phyloP scores from a whole-genome alignment of 1,284 basidiomycete genomes.

The Puccinia coronata region DNA sequence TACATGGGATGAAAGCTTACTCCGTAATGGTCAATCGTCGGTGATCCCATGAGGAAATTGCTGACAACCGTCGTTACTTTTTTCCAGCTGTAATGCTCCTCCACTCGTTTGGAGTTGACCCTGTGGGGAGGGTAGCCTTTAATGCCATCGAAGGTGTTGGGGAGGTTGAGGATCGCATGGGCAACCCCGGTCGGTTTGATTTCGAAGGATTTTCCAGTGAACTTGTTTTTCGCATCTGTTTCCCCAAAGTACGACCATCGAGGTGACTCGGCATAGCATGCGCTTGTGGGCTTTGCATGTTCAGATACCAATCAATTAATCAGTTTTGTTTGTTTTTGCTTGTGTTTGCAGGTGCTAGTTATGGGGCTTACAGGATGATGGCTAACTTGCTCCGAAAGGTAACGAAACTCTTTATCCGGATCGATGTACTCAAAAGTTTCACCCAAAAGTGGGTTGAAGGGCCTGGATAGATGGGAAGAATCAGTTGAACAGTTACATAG shows the following conservation, averaged over 20 bases:
- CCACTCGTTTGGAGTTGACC: constrained; percentile 63
- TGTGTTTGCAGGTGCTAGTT: background rate
- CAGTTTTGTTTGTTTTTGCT: constrained; percentile 1
- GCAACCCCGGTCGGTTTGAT: constrained; percentile 92
- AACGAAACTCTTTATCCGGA: constrained; percentile 83
- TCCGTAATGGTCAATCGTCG: constrained; percentile 95
- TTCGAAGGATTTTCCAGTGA: constrained; percentile 94
- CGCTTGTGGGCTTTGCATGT: constrained; percentile 72
- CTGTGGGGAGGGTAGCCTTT: constrained; percentile 59
- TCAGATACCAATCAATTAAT: background rate
- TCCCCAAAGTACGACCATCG: constrained; percentile 89
- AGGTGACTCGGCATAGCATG: constrained; percentile 89
- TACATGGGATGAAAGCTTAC: constrained; percentile 55
- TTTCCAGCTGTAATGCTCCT: constrained; percentile 89
- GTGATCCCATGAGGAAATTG: constrained; percentile 88
- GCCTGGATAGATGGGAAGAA: constrained; percentile 57
- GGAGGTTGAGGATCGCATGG: constrained; percentile 80
- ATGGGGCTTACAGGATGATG: constrained; percentile 70
- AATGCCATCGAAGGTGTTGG: constrained; percentile 64
- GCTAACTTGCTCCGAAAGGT: constrained; percentile 90
- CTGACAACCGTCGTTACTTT: constrained; percentile 92
- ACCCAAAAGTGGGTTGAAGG: constrained; percentile 62
- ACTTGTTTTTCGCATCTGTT: constrained; percentile 90
- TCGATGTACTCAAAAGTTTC: constrained; percentile 95
- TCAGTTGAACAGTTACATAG: constrained; percentile 81